Base-by-base conservation (phyloP, 805 yeast species). In the Lipomyces yamadae region DNA sequence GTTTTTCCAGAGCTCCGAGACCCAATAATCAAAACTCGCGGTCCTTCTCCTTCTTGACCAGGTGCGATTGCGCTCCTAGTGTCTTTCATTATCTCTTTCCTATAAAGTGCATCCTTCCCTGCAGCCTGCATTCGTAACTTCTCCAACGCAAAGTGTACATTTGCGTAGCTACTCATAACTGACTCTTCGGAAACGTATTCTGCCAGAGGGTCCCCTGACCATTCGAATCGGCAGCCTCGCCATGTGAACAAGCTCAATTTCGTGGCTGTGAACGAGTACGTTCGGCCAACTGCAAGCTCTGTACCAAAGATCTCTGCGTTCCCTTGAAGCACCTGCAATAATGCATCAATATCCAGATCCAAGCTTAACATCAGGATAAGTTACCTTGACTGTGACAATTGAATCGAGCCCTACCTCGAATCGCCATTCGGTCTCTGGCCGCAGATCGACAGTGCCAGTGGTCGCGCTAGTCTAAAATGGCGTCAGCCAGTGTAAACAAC, bases 281-380 rank as follows among this genome's bases (percentile, higher is more conserved):
- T 90, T 0, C 83, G 81, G 65, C 89, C 91, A 55, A 83, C 80
- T 2, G 97, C 90, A 32, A 95, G 83, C 76, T 95, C 99, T 2
- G 97, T 91, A 32, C 99, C 99, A 77, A 89, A 91, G 8, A 92
- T 84, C 78, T 95, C 99, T 1, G 91, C 97, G 1, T 87, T 82
- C 2, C 99, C 99, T 1, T 81, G 79, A 2, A 78, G 65, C 10
- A 88, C 81, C 72, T 74, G 33, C 1, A 15, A 56, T 39, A 62
- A 18, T 45, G 37, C 33, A 55, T 24, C 29, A 30, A 15, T 30
- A 5, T 42, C 33, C 56, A 4, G 55, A 45, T 13, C 5, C 35
- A 13, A 39, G n/a, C 24, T 10, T n/a, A 18, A 35, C 6, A 24
- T 58, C 54, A 35, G 29, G 11, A 24, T n/a, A 52, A 60, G 74